These are phyloP conservation scores for Tephrocybe rancida DNA, from an alignment of 768 basidiomycete species.

Conservation along the genomic window DNA sequence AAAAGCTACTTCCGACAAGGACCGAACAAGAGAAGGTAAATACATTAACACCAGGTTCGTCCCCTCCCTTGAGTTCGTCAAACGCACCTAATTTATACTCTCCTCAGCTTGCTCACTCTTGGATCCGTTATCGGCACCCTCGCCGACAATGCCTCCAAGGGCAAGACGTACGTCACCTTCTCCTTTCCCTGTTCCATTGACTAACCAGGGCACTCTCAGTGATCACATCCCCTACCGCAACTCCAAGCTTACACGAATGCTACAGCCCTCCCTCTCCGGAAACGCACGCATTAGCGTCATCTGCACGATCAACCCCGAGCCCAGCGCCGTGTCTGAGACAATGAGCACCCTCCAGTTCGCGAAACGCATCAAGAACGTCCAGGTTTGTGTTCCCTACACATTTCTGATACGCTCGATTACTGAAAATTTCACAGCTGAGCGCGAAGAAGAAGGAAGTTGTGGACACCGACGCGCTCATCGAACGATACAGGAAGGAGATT, in stretches of 20 bases:
- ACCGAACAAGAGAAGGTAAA: slow-evolving; percentile 93
- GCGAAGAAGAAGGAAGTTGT: slow-evolving; percentile 94
- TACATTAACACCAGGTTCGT: slow-evolving; percentile 89
- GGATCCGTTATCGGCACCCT: slow-evolving; percentile 92
- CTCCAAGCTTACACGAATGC: slow-evolving; percentile 90
- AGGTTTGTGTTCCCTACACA: slow-evolving; percentile 41
- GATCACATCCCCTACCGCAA: slow-evolving; percentile 96
- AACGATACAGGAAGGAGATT: slow-evolving; percentile 93
- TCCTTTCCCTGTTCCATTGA: background rate
- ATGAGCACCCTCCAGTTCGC: slow-evolving; percentile 92
- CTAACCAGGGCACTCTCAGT: slow-evolving; percentile 30
- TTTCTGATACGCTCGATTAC: background rate
- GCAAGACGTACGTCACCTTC: slow-evolving; percentile 56
- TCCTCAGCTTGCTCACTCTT: slow-evolving; percentile 78
- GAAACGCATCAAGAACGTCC: slow-evolving; percentile 87
- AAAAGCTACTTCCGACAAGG: slow-evolving; percentile 93
- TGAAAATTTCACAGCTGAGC: slow-evolving; percentile 50
- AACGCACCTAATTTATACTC: slow-evolving; percentile 6
- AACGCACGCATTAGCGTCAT: slow-evolving; percentile 96
- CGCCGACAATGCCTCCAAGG: slow-evolving; percentile 82
- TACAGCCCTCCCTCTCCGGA: slow-evolving; percentile 93
- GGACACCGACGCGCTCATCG: slow-evolving; percentile 91
- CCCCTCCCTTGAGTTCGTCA: background rate
- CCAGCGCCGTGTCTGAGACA: slow-evolving; percentile 77
- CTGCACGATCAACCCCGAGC: slow-evolving; percentile 92